These are phyloP conservation scores for Amanita molliuscula DNA, from an alignment of 768 basidiomycete genomes.

Conservation along the genomic window DNA sequence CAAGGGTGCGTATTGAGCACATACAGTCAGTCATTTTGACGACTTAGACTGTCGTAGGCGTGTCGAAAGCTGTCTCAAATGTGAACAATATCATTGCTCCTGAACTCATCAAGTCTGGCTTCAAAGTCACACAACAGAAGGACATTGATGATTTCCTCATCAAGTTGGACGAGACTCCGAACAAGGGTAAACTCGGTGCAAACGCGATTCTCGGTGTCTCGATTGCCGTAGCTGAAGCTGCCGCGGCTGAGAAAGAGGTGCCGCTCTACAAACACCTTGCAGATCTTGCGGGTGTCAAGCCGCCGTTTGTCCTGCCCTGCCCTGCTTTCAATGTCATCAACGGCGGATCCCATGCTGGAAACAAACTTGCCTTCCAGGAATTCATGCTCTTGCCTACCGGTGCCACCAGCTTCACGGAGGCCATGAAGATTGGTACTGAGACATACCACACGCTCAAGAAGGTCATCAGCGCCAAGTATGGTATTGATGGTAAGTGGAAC, in stretches of 20 bases:
- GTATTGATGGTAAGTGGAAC: slow-evolving; percentile 73
- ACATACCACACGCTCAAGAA: slow-evolving; percentile 98
- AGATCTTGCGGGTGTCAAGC: slow-evolving; percentile 89
- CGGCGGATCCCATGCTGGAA: slow-evolving; percentile 98
- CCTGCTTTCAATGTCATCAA: slow-evolving; percentile 99
- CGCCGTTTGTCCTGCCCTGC: slow-evolving; percentile 84
- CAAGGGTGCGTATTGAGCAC: slow-evolving; percentile 55
- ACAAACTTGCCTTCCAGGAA: slow-evolving; percentile 99
- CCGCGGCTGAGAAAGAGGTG: slow-evolving; percentile 87
- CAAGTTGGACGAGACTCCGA: slow-evolving; percentile 93
- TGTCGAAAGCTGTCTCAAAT: slow-evolving; percentile 86
- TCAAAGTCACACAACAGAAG: slow-evolving; percentile 85
- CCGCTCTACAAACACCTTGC: slow-evolving; percentile 97
- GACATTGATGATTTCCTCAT: slow-evolving; percentile 97
- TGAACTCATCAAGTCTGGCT: slow-evolving; percentile 71
- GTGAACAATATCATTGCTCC: slow-evolving; percentile 90
- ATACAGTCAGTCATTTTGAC: slow-evolving; percentile 1
- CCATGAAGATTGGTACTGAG: slow-evolving; percentile 97
- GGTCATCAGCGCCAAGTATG: slow-evolving; percentile 98
- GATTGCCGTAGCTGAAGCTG: slow-evolving; percentile 91
- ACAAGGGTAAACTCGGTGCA: slow-evolving; percentile 99
- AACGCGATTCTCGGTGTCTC: slow-evolving; percentile 99
- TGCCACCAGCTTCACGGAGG: slow-evolving; percentile 85
- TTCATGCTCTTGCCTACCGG: slow-evolving; percentile 99
- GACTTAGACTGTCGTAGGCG: slow-evolving; percentile 42